Percentiles rank a stretch among this genome's conserved stretches.
These are phyloP conservation scores for Plasmodium berghei DNA, from an alignment of 169 alveolate genomes.

Conservation along the genomic window DNA sequence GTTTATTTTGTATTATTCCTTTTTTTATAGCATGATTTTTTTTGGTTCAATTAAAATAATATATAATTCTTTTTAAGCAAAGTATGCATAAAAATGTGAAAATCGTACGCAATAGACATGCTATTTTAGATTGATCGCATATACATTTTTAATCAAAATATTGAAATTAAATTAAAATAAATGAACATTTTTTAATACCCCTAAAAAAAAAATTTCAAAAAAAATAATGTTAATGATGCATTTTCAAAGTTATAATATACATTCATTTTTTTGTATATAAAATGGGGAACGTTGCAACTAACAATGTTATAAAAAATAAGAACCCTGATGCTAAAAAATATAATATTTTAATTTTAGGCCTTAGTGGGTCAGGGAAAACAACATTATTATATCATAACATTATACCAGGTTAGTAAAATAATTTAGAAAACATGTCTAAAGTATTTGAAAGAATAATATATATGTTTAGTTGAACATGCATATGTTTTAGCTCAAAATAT, in stretches of 20 bases:
- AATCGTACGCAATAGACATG: not conserved
- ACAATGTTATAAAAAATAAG: not conserved
- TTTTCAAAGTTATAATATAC: not conserved
- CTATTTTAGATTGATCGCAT: no score
- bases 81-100: conserved; percentile 4
- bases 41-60: no score
- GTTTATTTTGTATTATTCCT: no score
- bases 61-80: no score
- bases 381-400: conserved; percentile 70
- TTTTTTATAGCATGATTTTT: no score
- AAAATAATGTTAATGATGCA: not conserved
- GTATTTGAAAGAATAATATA: no score
- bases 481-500: no score
- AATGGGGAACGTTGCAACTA: conserved; percentile 64
- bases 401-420: conserved; percentile 59
- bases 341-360: conserved; percentile 74
- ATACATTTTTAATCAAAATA: no score
- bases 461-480: no score
- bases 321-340: conserved; percentile 29
- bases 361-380: conserved; percentile 75
- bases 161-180: not conserved
- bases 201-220: no score
- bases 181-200: not conserved
- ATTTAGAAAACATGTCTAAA: not conserved
- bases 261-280: conserved; percentile 16